Base-by-base conservation (phyloP, 1,284 basidiomycete genomes). In the Ceratobasidium sp. region DNA sequence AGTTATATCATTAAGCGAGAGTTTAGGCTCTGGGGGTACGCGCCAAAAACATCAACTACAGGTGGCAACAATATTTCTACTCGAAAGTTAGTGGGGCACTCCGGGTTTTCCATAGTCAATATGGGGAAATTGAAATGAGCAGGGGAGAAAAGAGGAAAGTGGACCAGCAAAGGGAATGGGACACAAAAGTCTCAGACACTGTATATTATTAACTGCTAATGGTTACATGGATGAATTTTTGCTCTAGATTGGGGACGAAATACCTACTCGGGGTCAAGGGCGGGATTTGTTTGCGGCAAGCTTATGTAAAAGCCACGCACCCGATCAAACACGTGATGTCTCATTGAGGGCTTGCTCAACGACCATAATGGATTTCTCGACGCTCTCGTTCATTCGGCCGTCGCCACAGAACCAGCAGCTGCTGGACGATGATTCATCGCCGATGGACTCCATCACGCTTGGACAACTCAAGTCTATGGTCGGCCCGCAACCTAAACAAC, bases 391-490 rank as follows among this genome's bases (percentile, higher is more conserved):
- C 35, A 66, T 75, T 33, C 57, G 62, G 62, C 73, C 73, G 23
- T 65, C 62, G 33, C 73, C 62, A 3, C 73, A 75, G 52, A 55
- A 48, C 50, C 60, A 74, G 27, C 71, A 75, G 27, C 8, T 66
- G 33, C 7, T 75, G 10, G 73, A 75, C 20, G 62, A 75, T 46
- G 62, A 66, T 1, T 18, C 48, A 16, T 65, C 73, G n/a, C 65
- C 60, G 0, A 55, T 86, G 50, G 94, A 95, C 83, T 93, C 92
- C 7, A 93, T 95, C 81, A 94, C 92, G 7, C 89, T 95, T 48
- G 94, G 93, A 52, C 94, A 95, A 84, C 89, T 95, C 78, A 94
- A 90, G 85, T 88, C 90, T 74, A 90, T 94, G 87, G 92, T 93
- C 71, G 87, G 86, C 57, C 88, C 91, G 46, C 90, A 87, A 48